These are phyloP conservation scores for Calendula officinalis DNA, from an alignment of 129 eudicot species.

Conservation along the genomic window DNA sequence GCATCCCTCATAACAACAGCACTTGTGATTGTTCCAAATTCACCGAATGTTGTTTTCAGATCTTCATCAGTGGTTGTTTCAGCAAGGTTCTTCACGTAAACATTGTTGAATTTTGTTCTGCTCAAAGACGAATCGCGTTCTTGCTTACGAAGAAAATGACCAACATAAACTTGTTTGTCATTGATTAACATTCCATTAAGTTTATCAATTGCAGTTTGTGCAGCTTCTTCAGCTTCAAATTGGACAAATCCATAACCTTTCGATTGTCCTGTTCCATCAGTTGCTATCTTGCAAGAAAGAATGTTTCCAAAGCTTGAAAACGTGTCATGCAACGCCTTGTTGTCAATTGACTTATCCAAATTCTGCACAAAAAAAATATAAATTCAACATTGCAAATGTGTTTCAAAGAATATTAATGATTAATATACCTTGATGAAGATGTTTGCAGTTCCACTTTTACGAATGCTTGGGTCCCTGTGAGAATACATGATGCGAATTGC, in stretches of 20 bases:
- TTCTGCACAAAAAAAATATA: constrained; percentile 31
- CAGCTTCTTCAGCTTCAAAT: constrained; percentile 50
- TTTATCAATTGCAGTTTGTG: constrained; percentile 49
- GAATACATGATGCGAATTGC: constrained; percentile 70
- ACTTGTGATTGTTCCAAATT: constrained; percentile 49
- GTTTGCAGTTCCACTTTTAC: constrained; percentile 77
- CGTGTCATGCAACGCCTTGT: constrained; percentile 45
- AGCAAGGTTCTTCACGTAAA: constrained; percentile 51
- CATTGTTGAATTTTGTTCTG: constrained; percentile 48
- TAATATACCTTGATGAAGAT: constrained; percentile 66
- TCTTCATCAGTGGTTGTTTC: constrained; percentile 54
- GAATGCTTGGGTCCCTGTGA: constrained; percentile 70
- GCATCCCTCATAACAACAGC: constrained; percentile 49
- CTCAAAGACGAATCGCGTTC: constrained; percentile 45
- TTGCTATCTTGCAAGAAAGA: constrained; percentile 48
- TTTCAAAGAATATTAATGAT: background rate
- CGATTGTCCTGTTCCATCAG: constrained; percentile 45
- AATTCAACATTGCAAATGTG: too few relatives aligned
- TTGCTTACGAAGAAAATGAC: constrained; percentile 49
- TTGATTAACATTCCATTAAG: constrained; percentile 43
- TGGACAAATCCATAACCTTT: constrained; percentile 66
- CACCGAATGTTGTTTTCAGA: constrained; percentile 43
- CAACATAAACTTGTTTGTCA: constrained; percentile 52
- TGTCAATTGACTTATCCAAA: constrained; percentile 51
- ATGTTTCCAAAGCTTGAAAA: constrained; percentile 50